These are phyloP conservation scores for Beauveria medogensis DNA, from an alignment of 2,329 filamentous ascomycete genomes.

Conservation along the genomic window DNA sequence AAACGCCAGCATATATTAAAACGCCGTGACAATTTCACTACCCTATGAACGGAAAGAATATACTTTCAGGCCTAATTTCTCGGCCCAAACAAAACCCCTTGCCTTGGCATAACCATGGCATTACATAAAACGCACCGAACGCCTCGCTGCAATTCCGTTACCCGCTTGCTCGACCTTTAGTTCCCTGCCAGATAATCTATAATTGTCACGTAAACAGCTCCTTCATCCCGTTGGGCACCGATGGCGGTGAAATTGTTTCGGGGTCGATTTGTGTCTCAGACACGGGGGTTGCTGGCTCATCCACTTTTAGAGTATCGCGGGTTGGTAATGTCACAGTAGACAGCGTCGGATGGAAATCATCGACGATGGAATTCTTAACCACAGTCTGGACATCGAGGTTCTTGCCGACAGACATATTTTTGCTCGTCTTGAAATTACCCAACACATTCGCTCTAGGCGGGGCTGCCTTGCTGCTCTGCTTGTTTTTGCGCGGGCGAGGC, in stretches of 20 bases:
- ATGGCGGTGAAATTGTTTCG: conserved; percentile 37
- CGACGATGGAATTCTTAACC: background rate
- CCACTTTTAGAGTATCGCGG: conserved; percentile 9
- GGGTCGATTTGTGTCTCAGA: conserved; percentile 11
- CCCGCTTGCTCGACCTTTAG: background rate
- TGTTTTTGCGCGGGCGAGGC: conserved; percentile 25
- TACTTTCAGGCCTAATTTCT: too few species aligned
- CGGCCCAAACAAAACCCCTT: too few species aligned
- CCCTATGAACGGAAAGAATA: too few species aligned
- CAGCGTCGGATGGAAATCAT: background rate
- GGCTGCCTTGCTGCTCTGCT: conserved; percentile 27
- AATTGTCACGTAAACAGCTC: conserved; percentile 25
- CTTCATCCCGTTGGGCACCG: conserved; percentile 32
- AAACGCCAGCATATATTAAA: too few species aligned
- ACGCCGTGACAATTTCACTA: too few species aligned
- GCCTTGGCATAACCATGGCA: too few species aligned
- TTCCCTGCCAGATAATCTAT: background rate
- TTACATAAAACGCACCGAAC: background rate
- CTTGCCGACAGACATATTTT: conserved; percentile 19
- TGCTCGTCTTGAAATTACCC: conserved; percentile 37
- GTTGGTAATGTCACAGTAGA: background rate
- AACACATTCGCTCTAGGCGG: conserved; percentile 29
- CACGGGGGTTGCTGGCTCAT: conserved; percentile 20
- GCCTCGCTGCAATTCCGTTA: background rate
- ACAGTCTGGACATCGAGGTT: background rate